phyloP scores from a whole-genome alignment of 2,329 filamentous ascomycete species.

The Nannizziopsis barbatae region DNA sequence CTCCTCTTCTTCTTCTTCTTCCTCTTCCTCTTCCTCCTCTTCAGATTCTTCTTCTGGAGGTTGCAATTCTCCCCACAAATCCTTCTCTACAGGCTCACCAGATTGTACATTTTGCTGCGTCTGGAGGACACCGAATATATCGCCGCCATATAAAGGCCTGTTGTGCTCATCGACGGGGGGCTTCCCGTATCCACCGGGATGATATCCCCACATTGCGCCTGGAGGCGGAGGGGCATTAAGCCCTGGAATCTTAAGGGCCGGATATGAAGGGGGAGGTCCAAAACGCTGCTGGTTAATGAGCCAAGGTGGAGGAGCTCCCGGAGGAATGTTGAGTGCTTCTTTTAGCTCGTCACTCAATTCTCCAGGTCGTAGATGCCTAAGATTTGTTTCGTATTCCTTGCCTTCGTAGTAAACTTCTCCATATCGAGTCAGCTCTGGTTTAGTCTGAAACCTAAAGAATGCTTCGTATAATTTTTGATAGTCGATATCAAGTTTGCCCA shows the following conservation, averaged over 20 bases:
- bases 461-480: conserved; percentile 97
- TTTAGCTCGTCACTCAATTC: conserved; percentile 81
- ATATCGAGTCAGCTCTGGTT: conserved; percentile 84
- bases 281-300: conserved; percentile 92
- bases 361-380: conserved; percentile 78
- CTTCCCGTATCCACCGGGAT: conserved; percentile 91
- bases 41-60: conserved; percentile 59
- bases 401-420: conserved; percentile 99
- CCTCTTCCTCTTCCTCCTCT: conserved; percentile 61
- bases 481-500: conserved; percentile 95
- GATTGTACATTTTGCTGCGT: conserved; percentile 50
- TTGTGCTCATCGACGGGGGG: conserved; percentile 91
- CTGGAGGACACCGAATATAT: conserved; percentile 74
- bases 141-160: conserved; percentile 79
- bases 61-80: conserved; percentile 85
- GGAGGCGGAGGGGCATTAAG: conserved; percentile 86
- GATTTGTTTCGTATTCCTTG: conserved; percentile 93
- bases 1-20: conserved; percentile 55
- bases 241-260: conserved; percentile 86
- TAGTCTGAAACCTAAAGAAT: conserved; percentile 96
- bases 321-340: conserved; percentile 86
- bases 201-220: conserved; percentile 87
- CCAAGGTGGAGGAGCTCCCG: conserved; percentile 89
- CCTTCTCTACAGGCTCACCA: conserved; percentile 74
- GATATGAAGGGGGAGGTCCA: conserved; percentile 87